Base-by-base conservation (phyloP, 306 rosid species). In the Cicer chorassanicum region DNA sequence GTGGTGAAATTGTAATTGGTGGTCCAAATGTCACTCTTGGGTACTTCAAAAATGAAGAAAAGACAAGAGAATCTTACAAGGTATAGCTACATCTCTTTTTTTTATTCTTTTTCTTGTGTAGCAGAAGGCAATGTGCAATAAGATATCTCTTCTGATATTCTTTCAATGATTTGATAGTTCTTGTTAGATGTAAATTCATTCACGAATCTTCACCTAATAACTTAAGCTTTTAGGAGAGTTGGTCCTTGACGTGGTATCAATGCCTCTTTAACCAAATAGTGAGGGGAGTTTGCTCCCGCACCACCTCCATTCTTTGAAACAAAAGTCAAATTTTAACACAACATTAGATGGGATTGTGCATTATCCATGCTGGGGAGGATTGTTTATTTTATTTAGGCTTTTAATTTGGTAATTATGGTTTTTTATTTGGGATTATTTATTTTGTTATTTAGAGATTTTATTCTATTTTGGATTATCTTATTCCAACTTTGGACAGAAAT, bases 21-120 rank as follows among this genome's bases (percentile, higher is more conserved):
- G 99, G 99, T 85, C 88, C 99, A 75, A 94, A 83, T 86, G 89
- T 94, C 61, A 90, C 98, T 69, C 86, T 86, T 50, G 99, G 99
- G 41, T 94, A 94, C 85, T 94, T 90, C 89, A 94, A 90, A 82
- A 94, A 94, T 80, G 96, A 90, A 83, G 93, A 86, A 56, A 94
- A 92, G 85, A 92, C 99, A 8, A 85, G 29, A 44, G 98, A 94
- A 72, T 92, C 93, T 49, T 94, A 92, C 88, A 90, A 92, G 96
- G 99, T 94, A 85, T 68, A 8, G 39, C 75, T 63, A 51, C 63
- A 16, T 60, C 65, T 36, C 38, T 54, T 54, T 29, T 29, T 43
- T 65, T 15, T 29, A 12, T 56, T 21, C 1, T 34, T 67, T 43
- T 65, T 39, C 14, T 12, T 38, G 45, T 46, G 54, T 57, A 50